Base-by-base conservation (phyloP, 371 early-diverging fungal genomes). In the Dinochytrium kinnereticum region DNA sequence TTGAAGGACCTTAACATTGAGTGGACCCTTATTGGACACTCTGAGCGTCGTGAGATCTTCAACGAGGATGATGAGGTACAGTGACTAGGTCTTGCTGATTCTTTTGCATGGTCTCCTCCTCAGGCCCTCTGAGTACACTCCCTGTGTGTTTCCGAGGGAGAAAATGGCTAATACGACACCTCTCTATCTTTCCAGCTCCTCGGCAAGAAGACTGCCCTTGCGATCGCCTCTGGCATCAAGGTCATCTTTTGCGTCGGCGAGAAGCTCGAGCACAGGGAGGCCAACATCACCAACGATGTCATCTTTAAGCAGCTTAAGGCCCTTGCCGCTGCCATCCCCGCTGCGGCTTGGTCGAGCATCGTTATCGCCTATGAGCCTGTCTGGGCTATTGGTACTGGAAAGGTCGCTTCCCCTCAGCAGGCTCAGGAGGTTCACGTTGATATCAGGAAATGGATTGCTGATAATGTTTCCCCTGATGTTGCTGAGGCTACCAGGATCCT, bases 281-380 rank as follows among this genome's bases (percentile, higher is more conserved):
- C 91, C 53, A 88, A 89, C 81, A 82, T 88, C 79, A 97, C 99
- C 75, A 87, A 90, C 79, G 89, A 92, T 15, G 95, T 98, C 50
- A 90, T 98, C 69, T 90, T 92, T 84, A 87, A 92, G 59, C 99
- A 99, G 87, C 87, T 99, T 73, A 89, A 88, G 81, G 94, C 93
- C 68, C 91, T 94, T 77, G 88, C 91, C 30, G 73, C 61, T 37
- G 73, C 71, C 30, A 68, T 86, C 57, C 53, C 65, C 13, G 71
- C 85, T 86, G 71, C 55, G 33, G 93, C 95, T 87, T 96, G 96
- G 98, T 82, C 87, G 71, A 88, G 94, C 79, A 91, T 99, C 70
- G 98, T 98, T 40, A 87, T 99, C 84, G 99, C 99, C 76, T 99
- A 99, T 83, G 99, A 99, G 88, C 99, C 99, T 68, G 98, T 99